Evolutionary conservation across 441 rosid species (phyloP).

Genomic region (Francoa sonchifolia): DNA sequence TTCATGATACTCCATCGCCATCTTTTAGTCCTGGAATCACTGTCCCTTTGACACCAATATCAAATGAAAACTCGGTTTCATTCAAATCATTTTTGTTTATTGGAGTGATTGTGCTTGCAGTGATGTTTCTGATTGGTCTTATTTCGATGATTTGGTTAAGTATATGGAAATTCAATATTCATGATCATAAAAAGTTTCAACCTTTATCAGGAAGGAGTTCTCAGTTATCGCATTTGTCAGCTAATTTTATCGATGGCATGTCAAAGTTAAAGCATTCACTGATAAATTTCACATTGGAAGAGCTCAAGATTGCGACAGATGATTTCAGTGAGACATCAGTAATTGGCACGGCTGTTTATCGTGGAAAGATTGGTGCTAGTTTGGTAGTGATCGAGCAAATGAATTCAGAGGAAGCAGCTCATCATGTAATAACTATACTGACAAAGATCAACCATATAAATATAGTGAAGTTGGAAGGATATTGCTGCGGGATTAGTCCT

Average conservation of each 20-base stretch:
- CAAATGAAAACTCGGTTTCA: too few species aligned
- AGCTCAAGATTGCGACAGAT: slow-evolving; percentile 20
- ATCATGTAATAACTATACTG: slow-evolving; percentile 17
- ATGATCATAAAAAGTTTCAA: slow-evolving; percentile 13
- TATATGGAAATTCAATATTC: slow-evolving; percentile 6
- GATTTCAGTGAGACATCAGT: slow-evolving; percentile 14
- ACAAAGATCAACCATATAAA: slow-evolving; percentile 21
- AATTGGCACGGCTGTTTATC: slow-evolving; percentile 12
- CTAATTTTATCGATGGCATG: slow-evolving; percentile 19
- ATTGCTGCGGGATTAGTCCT: slow-evolving; percentile 12
- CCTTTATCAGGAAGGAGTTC: slow-evolving; percentile 12
- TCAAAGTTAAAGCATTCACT: slow-evolving; percentile 23
- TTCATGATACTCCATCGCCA: not conserved
- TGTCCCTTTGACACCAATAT: slow-evolving; percentile 4
- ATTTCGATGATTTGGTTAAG: not conserved
- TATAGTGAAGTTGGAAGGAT: slow-evolving; percentile 20
- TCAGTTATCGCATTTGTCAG: slow-evolving; percentile 14
- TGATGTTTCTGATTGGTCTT: slow-evolving; percentile 5
- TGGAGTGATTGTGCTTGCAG: slow-evolving; percentile 10
- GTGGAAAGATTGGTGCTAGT: slow-evolving; percentile 17
- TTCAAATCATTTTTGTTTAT: slow-evolving; percentile 1
- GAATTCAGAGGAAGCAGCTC: slow-evolving; percentile 13
- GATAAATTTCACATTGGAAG: slow-evolving; percentile 20
- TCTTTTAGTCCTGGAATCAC: slow-evolving; percentile 11
- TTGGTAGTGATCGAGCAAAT: slow-evolving; percentile 13